Base-by-base conservation (phyloP, 257 asterid species). In the Petrea volubilis region DNA sequence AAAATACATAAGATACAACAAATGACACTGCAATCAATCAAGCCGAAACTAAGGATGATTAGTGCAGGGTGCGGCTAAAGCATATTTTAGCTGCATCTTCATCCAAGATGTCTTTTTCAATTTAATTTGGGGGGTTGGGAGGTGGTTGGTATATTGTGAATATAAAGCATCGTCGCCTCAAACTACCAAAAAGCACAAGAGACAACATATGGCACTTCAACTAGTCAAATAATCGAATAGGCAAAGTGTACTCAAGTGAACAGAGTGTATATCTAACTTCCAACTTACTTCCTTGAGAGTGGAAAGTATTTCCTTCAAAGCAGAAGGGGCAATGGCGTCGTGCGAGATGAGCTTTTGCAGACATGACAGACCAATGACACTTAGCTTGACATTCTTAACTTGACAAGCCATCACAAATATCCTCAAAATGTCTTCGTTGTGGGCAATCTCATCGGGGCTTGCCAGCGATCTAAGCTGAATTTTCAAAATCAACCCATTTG, bases 341-440 rank as follows among this genome's bases (percentile, higher is more conserved):
- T 92, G 98, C 28, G 97, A 86, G 65, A 94, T 86, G 71, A 94
- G 95, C 85, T 94, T 91, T 64, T 94, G 99, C 80, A 94, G 87
- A 68, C 97, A 89, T 24, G 99, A 86, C 36, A 94, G 77, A 21
- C 98, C 99, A 73, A 94, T 85, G 69, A 87, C 97, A 64, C 98
- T 94, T 67, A 91, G 73, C 87, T 91, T 94, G 34, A 79, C 93
- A 65, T 82, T 89, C 77, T 82, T 94, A 53, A 90, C 99, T 78
- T 91, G 93, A 76, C 99, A 94, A 38, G 98, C 98, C 98, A 94
- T 94, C 86, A 94, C 79, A 83, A 94, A 94, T 68, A 94, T 89
- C 85, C 78, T 83, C 70, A 91, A 70, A 77, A 94, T 88, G 71
- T 91, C 99, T 71, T 94, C 97, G 71, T 85, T 88, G 62, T 84